Conservation (phyloP, 2,329 filamentous ascomycete genomes). For the Fusarium penzigii region DNA sequence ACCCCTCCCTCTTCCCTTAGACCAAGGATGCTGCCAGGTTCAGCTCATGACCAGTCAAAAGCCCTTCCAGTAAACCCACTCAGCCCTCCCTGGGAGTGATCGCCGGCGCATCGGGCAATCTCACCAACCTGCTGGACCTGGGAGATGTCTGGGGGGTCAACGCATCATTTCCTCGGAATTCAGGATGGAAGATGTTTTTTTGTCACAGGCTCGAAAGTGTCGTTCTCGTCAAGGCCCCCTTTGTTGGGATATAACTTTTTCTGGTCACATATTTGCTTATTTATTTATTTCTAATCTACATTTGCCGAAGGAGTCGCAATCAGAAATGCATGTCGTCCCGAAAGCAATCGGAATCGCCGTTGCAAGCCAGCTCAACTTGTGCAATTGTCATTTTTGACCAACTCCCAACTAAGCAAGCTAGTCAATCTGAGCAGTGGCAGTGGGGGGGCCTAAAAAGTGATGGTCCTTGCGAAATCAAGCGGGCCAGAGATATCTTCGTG, state of each 20-base stretch:
- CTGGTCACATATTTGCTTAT: too few relatives aligned
- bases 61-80: conserved; percentile 9
- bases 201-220: conserved; percentile 5
- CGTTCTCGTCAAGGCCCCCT: conserved; percentile 7
- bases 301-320: too few relatives aligned
- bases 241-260: too few relatives aligned
- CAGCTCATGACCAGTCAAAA: conserved; percentile 7
- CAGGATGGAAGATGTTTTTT: conserved; percentile 11
- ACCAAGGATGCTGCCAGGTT: conserved; percentile 14
- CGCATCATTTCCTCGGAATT: conserved; percentile 17
- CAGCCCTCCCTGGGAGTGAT: conserved; percentile 22
- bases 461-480: background rate
- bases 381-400: too few relatives aligned
- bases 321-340: too few relatives aligned
- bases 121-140: conserved; percentile 25
- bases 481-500: background rate
- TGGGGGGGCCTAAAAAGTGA: background rate
- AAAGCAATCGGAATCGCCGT: too few relatives aligned
- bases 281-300: too few relatives aligned
- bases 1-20: conserved; percentile 8
- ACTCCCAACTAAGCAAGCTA: background rate
- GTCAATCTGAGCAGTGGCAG: background rate
- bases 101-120: conserved; percentile 25
- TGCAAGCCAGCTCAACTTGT: too few relatives aligned
- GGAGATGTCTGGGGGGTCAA: conserved; percentile 6